These are phyloP conservation scores for Candida lessepsii DNA, from an alignment of 805 yeast species.

Conservation along the genomic window DNA sequence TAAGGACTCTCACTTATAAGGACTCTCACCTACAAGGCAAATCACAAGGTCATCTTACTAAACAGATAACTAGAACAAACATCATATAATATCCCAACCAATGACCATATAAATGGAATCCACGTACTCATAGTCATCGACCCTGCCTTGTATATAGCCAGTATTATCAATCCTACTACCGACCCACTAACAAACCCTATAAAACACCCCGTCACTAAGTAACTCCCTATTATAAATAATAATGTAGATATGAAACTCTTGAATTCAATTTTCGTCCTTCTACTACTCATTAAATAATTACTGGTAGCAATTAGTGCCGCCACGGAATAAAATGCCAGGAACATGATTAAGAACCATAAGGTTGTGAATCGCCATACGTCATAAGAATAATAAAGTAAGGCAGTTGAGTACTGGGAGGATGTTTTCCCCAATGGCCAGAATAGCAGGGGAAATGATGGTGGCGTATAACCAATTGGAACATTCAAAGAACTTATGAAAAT, in stretches of 20 bases:
- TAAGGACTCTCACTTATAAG: too few species aligned
- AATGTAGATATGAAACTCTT: conserved; percentile 20
- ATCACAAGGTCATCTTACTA: conserved; percentile 26
- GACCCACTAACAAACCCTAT: conserved; percentile 76
- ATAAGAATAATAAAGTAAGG: conserved; percentile 62
- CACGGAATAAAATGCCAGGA: conserved; percentile 56
- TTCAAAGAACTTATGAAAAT: conserved; percentile 42
- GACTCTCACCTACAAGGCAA: too few species aligned
- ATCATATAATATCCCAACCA: conserved; percentile 65
- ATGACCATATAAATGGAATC: conserved; percentile 86
- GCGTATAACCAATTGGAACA: conserved; percentile 76
- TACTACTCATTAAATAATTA: conserved; percentile 19
- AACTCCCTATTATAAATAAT: conserved; percentile 23
- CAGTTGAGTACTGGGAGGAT: conserved; percentile 38
- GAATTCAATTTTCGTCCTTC: conserved; percentile 3
- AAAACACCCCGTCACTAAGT: conserved; percentile 52
- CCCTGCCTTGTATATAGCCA: conserved; percentile 77
- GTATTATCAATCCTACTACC: conserved; percentile 69
- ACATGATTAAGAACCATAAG: conserved; percentile 75
- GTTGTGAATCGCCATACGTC: conserved; percentile 86
- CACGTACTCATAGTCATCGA: conserved; percentile 88
- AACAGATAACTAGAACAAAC: conserved; percentile 66
- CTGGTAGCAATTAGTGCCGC: conserved; percentile 61
- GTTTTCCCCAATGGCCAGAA: conserved; percentile 60
- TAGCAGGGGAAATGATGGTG: conserved; percentile 80